A percentile compares a stretch with the other conserved stretches of the same genome.
phyloP scores from a whole-genome alignment of 2,329 filamentous ascomycete species.

The Tolypocladium capitatum region DNA sequence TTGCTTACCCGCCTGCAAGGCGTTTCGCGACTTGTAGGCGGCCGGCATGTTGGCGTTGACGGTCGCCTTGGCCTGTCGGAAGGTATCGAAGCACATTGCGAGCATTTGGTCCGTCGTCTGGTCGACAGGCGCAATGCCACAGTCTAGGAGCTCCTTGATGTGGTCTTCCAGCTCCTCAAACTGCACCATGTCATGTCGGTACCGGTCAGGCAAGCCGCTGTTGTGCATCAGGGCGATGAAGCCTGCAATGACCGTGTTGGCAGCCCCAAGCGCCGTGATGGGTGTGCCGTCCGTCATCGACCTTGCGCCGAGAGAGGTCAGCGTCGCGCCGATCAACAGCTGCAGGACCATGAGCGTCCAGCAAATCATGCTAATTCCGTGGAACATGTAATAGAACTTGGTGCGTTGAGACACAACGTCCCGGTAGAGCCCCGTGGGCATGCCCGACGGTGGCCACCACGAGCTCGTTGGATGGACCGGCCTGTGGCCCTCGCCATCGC shows the following conservation, averaged over 20 bases:
- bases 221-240: slow-evolving; percentile 39
- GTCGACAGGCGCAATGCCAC: slow-evolving; percentile 27
- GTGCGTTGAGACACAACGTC: slow-evolving; percentile 31
- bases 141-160: slow-evolving; percentile 36
- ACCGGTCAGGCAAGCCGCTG: slow-evolving; percentile 38
- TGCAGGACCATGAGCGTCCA: slow-evolving; percentile 36
- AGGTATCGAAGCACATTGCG: slow-evolving; percentile 32
- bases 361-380: slow-evolving; percentile 25
- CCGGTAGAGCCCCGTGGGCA: slow-evolving; percentile 34
- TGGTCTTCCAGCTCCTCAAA: slow-evolving; percentile 36
- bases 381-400: slow-evolving; percentile 31
- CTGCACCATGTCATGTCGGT: slow-evolving; percentile 34
- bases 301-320: slow-evolving; percentile 36
- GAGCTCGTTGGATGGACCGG: slow-evolving; percentile 27
- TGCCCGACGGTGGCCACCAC: slow-evolving; percentile 32
- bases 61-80: slow-evolving; percentile 30
- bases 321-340: slow-evolving; percentile 31
- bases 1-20: slow-evolving; percentile 4
- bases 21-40: slow-evolving; percentile 20
- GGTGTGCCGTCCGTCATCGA: slow-evolving; percentile 21
- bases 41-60: slow-evolving; percentile 34
- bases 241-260: slow-evolving; percentile 37
- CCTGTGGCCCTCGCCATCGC: slow-evolving; percentile 28
- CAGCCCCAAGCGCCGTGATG: slow-evolving; percentile 35
- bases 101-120: slow-evolving; percentile 32